Evolutionary conservation across 192 early-diverging fungal species (phyloP).

Genomic region (Kickxella alabastrina): DNA sequence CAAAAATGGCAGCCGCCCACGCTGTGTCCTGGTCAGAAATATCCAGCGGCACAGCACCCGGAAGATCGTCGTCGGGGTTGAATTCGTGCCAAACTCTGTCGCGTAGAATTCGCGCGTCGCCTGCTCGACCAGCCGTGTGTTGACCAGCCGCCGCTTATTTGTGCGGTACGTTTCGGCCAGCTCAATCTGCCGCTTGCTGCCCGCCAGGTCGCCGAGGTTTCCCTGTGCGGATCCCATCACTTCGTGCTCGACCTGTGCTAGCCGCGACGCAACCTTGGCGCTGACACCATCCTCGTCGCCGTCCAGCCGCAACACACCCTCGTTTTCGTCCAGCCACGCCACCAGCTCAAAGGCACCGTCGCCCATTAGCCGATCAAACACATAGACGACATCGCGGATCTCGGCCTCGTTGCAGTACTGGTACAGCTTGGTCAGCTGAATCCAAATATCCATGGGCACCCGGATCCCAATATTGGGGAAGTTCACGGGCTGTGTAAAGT

Average conservation of each 20-base stretch:
- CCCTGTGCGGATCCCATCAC: conserved; percentile 51
- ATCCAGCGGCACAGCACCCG: conserved; percentile 44
- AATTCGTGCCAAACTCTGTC: conserved; percentile 27
- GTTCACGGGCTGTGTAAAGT: conserved; percentile 57
- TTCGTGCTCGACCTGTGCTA: conserved; percentile 46
- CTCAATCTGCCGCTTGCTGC: conserved; percentile 37
- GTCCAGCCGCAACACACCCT: conserved; percentile 42
- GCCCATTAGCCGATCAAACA: conserved; percentile 43
- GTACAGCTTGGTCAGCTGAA: conserved; percentile 37
- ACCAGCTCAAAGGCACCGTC: conserved; percentile 53
- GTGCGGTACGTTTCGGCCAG: conserved; percentile 34
- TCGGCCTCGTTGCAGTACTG: conserved; percentile 46
- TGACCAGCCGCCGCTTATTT: conserved; percentile 40
- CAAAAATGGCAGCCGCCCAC: conserved; percentile 32
- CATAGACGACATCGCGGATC: conserved; percentile 44
- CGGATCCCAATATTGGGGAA: conserved; percentile 52
- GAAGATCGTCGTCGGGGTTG: conserved; percentile 17
- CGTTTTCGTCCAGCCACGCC: conserved; percentile 50
- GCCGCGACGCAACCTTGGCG: conserved; percentile 19
- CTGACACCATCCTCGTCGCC: conserved; percentile 36
- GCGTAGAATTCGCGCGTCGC: conserved; percentile 44
- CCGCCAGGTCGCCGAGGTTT: conserved; percentile 31
- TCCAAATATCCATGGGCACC: conserved; percentile 51
- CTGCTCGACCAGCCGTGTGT: conserved; percentile 28
- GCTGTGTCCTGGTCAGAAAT: conserved; percentile 44